These are phyloP conservation scores for Pseudocercospora pini-densiflorae DNA, from an alignment of 2,329 filamentous ascomycete species.

Conservation along the genomic window DNA sequence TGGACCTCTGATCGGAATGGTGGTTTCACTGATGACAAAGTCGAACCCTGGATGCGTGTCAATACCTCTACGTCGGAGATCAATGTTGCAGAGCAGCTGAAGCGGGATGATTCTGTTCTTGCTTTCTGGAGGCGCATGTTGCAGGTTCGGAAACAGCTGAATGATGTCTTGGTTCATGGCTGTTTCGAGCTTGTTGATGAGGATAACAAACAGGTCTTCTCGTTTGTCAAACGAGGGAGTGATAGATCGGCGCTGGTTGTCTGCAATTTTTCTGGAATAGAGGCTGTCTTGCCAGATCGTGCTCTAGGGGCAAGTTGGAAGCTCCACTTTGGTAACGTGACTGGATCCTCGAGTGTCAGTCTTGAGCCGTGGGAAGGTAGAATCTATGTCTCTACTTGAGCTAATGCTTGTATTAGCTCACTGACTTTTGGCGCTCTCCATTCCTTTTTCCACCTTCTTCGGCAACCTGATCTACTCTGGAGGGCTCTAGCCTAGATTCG, in stretches of 20 bases:
- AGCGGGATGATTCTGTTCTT: conserved; percentile 56
- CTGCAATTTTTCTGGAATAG: neutral
- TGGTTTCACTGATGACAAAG: conserved; percentile 58
- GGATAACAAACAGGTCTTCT: conserved; percentile 16
- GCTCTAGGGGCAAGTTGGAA: neutral
- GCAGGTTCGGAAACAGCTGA: conserved; percentile 28
- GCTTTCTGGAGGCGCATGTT: conserved; percentile 59
- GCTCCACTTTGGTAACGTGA: conserved; percentile 10
- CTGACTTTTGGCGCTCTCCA: neutral
- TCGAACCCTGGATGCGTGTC: conserved; percentile 20
- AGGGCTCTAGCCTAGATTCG: neutral
- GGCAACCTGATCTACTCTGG: neutral
- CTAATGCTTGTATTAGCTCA: neutral
- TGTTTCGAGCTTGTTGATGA: conserved; percentile 24
- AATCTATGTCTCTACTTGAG: neutral
- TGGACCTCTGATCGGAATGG: conserved; percentile 62
- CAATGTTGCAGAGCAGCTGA: conserved; percentile 47
- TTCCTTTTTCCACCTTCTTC: neutral
- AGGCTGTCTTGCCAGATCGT: neutral
- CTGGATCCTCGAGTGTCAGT: conserved; percentile 39
- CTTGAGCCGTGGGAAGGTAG: conserved; percentile 4
- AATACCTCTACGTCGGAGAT: conserved; percentile 13
- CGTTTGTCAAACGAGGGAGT: conserved; percentile 8
- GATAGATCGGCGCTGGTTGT: conserved; percentile 6
- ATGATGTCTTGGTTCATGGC: conserved; percentile 32